phyloP scores from a whole-genome alignment of 768 basidiomycete genomes.

The Lyophyllum atratum region DNA sequence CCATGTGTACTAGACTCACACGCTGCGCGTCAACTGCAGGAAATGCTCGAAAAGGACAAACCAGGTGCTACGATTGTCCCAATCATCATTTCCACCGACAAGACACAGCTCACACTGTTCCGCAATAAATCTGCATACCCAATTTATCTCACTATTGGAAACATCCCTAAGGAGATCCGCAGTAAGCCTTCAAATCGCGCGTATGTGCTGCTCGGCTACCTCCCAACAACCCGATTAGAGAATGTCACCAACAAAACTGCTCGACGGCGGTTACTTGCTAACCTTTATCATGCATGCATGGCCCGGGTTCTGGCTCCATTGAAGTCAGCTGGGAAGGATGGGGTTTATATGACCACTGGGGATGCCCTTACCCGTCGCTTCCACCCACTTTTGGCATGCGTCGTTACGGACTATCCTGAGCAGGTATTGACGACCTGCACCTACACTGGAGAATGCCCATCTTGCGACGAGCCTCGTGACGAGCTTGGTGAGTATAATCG shows the following conservation, averaged over 20 bases:
- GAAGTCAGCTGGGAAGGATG: conserved; percentile 19
- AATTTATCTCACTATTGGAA: conserved; percentile 50
- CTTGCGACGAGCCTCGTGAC: conserved; percentile 18
- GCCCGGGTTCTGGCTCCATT: conserved; percentile 28
- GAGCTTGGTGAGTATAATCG: conserved; percentile 18
- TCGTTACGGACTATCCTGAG: conserved; percentile 44
- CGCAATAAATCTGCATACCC: conserved; percentile 46
- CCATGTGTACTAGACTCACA: background rate
- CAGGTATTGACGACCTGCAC: conserved; percentile 36
- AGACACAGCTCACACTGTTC: conserved; percentile 42
- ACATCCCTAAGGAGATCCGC: conserved; percentile 41
- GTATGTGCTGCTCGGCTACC: conserved; percentile 39
- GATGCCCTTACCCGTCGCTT: conserved; percentile 31
- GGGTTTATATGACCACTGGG: conserved; percentile 28
- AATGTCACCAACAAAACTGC: conserved; percentile 28
- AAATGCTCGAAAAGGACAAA: conserved; percentile 19
- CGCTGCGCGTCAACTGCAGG: background rate
- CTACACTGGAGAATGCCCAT: conserved; percentile 15
- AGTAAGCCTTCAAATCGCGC: conserved; percentile 36
- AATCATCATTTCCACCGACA: conserved; percentile 47
- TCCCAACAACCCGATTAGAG: conserved; percentile 37
- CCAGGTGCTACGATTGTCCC: conserved; percentile 36
- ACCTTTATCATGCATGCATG: conserved; percentile 41
- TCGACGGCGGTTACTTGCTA: conserved; percentile 23
- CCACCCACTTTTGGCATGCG: conserved; percentile 37